These are phyloP conservation scores for Coemansia sp. DNA, from an alignment of 192 early-diverging fungal species.

Conservation along the genomic window DNA sequence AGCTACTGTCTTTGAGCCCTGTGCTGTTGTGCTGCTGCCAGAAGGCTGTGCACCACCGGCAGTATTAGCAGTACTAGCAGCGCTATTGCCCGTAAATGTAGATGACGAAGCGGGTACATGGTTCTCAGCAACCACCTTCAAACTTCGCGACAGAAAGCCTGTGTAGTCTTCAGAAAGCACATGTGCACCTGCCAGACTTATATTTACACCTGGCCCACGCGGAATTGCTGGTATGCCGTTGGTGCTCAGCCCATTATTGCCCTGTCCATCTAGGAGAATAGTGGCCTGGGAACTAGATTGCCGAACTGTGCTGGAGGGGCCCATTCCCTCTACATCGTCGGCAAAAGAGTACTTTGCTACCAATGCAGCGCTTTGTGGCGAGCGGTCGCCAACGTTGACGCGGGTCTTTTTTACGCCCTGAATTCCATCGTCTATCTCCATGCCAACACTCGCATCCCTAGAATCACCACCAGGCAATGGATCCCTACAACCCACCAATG, in stretches of 20 bases:
- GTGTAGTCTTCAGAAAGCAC: slow-evolving; percentile 34
- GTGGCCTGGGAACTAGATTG: neutral
- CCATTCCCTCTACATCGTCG: slow-evolving; percentile 16
- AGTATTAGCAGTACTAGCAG: neutral
- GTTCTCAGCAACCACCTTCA: slow-evolving; percentile 24
- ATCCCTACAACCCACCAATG: slow-evolving; percentile 14
- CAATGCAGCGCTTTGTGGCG: slow-evolving; percentile 47
- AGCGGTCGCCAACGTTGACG: slow-evolving; percentile 19
- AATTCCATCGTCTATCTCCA: neutral
- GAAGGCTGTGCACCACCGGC: neutral
- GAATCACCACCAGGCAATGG: slow-evolving; percentile 1
- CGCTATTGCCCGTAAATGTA: neutral
- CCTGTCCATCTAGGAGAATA: neutral
- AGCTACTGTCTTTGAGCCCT: neutral
- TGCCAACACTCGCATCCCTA: neutral
- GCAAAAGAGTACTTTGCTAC: slow-evolving; percentile 35
- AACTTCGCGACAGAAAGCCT: slow-evolving; percentile 29
- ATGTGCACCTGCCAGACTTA: slow-evolving; percentile 30
- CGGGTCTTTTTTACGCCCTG: slow-evolving; percentile 1
- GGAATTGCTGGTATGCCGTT: slow-evolving; percentile 26
- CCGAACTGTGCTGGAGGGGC: neutral
- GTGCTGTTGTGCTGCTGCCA: neutral
- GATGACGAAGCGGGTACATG: neutral
- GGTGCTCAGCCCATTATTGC: slow-evolving; percentile 1
- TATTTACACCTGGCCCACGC: slow-evolving; percentile 41